These are phyloP conservation scores for Aspergillus incahuasiensis DNA, from an alignment of 495 filamentous ascomycete species.

Conservation along the genomic window DNA sequence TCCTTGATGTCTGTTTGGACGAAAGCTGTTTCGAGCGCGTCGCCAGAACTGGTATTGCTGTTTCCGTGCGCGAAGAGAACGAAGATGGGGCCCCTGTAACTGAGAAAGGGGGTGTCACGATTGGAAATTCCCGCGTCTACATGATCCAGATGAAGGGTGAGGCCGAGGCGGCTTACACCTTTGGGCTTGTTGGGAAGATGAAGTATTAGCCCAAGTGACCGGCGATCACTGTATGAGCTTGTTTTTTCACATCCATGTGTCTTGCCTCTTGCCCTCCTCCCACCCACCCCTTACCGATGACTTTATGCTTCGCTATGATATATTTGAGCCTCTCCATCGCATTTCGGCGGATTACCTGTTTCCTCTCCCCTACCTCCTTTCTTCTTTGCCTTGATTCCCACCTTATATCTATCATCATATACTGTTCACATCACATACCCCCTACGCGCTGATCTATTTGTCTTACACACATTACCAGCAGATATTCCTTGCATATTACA, in stretches of 20 bases:
- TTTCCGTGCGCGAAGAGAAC: slow-evolving; percentile 81
- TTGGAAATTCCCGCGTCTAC: slow-evolving; percentile 68
- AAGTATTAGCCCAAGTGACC: slow-evolving; percentile 39
- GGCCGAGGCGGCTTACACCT: slow-evolving; percentile 56
- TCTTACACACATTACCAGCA: not conserved
- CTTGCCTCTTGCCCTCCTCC: not conserved
- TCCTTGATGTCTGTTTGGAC: slow-evolving; percentile 80
- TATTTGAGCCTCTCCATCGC: slow-evolving; percentile 3
- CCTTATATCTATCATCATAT: not conserved
- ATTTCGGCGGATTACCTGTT: slow-evolving; percentile 1
- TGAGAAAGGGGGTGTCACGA: slow-evolving; percentile 63
- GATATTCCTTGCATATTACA: too few relatives aligned
- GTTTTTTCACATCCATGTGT: not conserved
- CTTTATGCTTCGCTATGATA: not conserved
- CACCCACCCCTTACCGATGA: too few relatives aligned
- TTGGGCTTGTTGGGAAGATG: slow-evolving; percentile 56
- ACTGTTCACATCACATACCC: not conserved
- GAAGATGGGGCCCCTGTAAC: slow-evolving; percentile 61
- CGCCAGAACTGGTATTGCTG: slow-evolving; percentile 76
- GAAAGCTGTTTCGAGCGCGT: slow-evolving; percentile 81
- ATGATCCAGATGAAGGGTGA: slow-evolving; percentile 76
- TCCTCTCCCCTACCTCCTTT: not conserved
- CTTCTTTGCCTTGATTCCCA: not conserved
- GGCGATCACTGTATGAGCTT: not conserved
- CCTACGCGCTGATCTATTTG: not conserved